Percentiles rank a stretch among this genome's conserved stretches.
Evolutionary conservation across 179 eudicot genomes (phyloP).

Genomic region (Patellifolia procumbens): DNA sequence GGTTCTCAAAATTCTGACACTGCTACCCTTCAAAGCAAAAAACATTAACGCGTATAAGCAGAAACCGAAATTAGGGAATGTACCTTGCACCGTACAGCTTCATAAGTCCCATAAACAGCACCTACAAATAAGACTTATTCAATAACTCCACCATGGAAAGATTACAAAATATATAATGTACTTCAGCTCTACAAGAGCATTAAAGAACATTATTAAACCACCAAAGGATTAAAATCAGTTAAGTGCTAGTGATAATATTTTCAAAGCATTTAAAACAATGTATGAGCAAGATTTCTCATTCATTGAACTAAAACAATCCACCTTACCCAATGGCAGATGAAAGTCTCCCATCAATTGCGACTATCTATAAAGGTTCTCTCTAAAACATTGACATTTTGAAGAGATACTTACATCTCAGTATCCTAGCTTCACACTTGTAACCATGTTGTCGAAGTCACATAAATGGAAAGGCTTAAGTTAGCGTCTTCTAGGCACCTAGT

Average conservation of each 20-base stretch:
- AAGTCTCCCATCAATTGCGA: too few relatives aligned
- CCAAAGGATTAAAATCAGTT: conserved; percentile 1
- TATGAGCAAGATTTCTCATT: not conserved
- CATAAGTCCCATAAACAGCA: conserved; percentile 87
- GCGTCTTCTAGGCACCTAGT: too few relatives aligned
- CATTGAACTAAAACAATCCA: too few relatives aligned
- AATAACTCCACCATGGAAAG: not conserved
- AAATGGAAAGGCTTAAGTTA: too few relatives aligned
- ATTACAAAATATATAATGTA: not conserved
- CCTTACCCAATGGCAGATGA: too few relatives aligned
- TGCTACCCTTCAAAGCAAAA: not conserved
- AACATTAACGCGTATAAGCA: not conserved
- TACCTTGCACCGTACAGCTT: conserved; percentile 83
- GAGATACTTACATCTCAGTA: too few relatives aligned
- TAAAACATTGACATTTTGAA: too few relatives aligned
- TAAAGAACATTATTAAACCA: not conserved
- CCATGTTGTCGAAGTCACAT: too few relatives aligned
- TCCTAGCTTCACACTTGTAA: too few relatives aligned
- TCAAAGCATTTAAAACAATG: not conserved
- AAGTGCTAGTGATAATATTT: not conserved
- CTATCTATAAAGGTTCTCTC: too few relatives aligned
- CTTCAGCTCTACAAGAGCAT: not conserved
- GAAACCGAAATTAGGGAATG: not conserved
- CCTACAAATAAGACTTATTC: conserved; percentile 42
- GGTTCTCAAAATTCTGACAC: not conserved